Conservation (phyloP, 768 basidiomycete genomes). For the Antrodiella citrinella region DNA sequence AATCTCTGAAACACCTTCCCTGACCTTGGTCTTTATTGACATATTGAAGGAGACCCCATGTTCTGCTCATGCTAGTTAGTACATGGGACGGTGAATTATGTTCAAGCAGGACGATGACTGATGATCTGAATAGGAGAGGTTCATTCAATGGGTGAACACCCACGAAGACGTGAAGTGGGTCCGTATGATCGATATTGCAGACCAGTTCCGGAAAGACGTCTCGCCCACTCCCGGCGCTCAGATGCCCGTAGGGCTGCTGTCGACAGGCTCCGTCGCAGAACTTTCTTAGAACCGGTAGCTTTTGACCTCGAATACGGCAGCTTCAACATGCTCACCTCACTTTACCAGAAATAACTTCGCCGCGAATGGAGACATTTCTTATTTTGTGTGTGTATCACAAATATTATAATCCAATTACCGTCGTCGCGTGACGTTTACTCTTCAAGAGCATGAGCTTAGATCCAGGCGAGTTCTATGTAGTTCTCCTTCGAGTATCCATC, state of each 20-base stretch:
- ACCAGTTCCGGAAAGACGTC: conserved; percentile 49
- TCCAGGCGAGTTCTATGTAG: too few relatives aligned
- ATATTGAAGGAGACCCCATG: conserved; percentile 49
- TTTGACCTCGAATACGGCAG: too few relatives aligned
- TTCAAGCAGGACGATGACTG: too few relatives aligned
- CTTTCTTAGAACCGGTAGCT: too few relatives aligned
- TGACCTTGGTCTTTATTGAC: conserved; percentile 1
- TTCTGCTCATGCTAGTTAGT: conserved; percentile 61
- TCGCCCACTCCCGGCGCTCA: conserved; percentile 38
- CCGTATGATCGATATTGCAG: conserved; percentile 59
- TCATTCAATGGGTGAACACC: conserved; percentile 68
- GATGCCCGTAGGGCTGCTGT: conserved; percentile 53
- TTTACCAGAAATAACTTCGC: too few relatives aligned
- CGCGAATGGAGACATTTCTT: too few relatives aligned
- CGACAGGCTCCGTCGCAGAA: too few relatives aligned
- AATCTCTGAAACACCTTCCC: conserved; percentile 5
- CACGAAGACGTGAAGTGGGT: conserved; percentile 67
- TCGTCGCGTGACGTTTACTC: too few relatives aligned
- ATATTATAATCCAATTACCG: not conserved
- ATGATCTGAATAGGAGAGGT: conserved; percentile 43
- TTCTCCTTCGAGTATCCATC: too few relatives aligned
- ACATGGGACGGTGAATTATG: not conserved
- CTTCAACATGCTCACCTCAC: too few relatives aligned
- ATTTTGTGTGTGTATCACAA: too few relatives aligned
- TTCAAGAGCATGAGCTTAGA: too few relatives aligned